A percentile compares a stretch with the other conserved stretches of the same genome.
Conservation (phyloP, 208 protist species). For the Acanthamoeba lugdunensis region DNA sequence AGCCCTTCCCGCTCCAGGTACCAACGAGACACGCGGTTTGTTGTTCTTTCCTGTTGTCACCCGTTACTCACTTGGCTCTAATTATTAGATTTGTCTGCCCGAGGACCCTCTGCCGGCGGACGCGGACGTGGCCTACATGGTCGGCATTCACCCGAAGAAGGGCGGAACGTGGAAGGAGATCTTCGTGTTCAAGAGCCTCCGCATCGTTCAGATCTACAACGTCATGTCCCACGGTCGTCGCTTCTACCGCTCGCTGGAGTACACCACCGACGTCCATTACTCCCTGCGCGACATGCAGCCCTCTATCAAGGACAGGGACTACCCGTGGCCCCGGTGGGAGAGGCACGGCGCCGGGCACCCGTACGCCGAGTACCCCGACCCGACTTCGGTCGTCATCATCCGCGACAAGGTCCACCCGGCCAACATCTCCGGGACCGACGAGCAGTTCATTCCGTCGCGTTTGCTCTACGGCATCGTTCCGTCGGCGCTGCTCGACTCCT, state of each 20-base stretch:
- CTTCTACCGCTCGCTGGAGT: constrained; percentile 81
- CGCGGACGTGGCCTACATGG: constrained; percentile 75
- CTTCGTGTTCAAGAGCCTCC: constrained; percentile 73
- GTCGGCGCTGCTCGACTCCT: constrained; percentile 79
- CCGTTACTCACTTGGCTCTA: too few species aligned
- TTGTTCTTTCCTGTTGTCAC: too few species aligned
- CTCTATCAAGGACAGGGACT: constrained; percentile 64
- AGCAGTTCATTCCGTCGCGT: constrained; percentile 83
- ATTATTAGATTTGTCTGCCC: constrained; percentile 76
- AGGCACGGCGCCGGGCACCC: constrained; percentile 79
- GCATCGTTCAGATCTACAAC: constrained; percentile 81
- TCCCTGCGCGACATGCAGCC: constrained; percentile 80
- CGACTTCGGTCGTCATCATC: constrained; percentile 82
- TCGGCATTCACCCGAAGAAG: constrained; percentile 69
- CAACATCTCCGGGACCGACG: constrained; percentile 82
- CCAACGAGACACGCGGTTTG: not conserved
- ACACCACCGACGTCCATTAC: constrained; percentile 80
- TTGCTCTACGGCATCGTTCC: constrained; percentile 84
- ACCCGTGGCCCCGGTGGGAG: constrained; percentile 71
- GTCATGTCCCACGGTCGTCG: constrained; percentile 82
- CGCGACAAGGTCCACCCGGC: constrained; percentile 66
- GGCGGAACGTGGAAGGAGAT: constrained; percentile 82
- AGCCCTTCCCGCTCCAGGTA: constrained; percentile 71
- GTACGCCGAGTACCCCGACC: constrained; percentile 50
- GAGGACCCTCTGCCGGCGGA: constrained; percentile 73